These are phyloP conservation scores for Aspergillus fischeri DNA, from an alignment of 2,329 filamentous ascomycete genomes.

Conservation along the genomic window DNA sequence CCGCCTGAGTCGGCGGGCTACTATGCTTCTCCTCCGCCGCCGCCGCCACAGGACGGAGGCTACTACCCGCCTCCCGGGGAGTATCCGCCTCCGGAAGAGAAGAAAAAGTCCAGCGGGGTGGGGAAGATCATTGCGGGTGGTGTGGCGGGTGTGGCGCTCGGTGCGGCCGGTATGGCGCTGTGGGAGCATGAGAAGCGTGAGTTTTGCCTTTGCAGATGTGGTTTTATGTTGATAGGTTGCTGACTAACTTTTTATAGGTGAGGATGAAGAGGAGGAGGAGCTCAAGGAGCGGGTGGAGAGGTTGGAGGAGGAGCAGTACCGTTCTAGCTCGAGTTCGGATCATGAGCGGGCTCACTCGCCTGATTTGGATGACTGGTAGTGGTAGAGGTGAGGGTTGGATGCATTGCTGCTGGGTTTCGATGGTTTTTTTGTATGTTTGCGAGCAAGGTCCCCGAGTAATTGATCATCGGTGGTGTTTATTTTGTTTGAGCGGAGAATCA, in stretches of 20 bases:
- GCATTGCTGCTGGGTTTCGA: background rate
- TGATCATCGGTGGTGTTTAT: background rate
- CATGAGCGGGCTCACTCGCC: conserved; percentile 6
- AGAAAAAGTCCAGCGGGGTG: conserved; percentile 44
- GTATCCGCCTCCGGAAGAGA: conserved; percentile 15
- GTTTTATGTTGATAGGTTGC: background rate
- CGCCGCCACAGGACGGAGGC: conserved; percentile 9
- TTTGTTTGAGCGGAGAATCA: background rate
- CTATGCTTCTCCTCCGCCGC: conserved; percentile 18
- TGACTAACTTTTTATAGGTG: background rate
- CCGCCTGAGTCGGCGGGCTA: conserved; percentile 19
- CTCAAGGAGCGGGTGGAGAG: background rate
- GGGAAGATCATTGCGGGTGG: conserved; percentile 54
- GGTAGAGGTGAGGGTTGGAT: background rate
- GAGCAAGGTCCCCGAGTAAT: background rate
- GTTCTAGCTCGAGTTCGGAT: conserved; percentile 1
- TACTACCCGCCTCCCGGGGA: conserved; percentile 14
- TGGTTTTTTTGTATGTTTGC: background rate
- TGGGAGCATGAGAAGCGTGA: conserved; percentile 55
- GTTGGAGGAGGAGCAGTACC: conserved; percentile 1
- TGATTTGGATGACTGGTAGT: background rate
- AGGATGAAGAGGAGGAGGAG: conserved; percentile 6
- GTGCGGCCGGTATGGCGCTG: conserved; percentile 55
- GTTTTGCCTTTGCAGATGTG: conserved; percentile 11
- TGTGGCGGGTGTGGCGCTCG: conserved; percentile 55